Evolutionary conservation across 768 basidiomycete species (phyloP).

Genomic region (Hemileccinum impolitum): DNA sequence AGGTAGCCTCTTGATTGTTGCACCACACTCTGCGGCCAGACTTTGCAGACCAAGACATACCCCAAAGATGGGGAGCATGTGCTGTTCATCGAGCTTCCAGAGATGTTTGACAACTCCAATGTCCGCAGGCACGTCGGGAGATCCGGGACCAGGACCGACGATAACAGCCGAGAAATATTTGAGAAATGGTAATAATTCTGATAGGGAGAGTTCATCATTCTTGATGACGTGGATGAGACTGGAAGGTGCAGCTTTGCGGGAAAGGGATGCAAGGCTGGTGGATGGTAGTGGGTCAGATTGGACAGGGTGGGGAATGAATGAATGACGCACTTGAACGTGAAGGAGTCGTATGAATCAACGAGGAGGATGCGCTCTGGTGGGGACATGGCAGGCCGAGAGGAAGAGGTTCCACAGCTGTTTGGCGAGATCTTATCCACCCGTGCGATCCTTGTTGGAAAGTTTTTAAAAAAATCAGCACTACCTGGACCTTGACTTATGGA

Average conservation of each 20-base stretch:
- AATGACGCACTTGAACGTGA: constrained; percentile 76
- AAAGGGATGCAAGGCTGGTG: constrained; percentile 67
- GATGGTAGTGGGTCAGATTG: not conserved
- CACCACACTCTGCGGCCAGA: constrained; percentile 63
- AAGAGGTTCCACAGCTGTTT: not conserved
- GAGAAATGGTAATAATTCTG: constrained; percentile 52
- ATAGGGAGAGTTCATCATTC: constrained; percentile 58
- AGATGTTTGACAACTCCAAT: constrained; percentile 67
- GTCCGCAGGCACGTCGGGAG: constrained; percentile 58
- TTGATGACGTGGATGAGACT: constrained; percentile 67
- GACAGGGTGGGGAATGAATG: not conserved
- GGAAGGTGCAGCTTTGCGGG: constrained; percentile 57
- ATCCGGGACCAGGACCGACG: constrained; percentile 80
- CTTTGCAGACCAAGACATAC: constrained; percentile 85
- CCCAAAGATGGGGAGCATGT: constrained; percentile 70
- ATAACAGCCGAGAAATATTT: constrained; percentile 64
- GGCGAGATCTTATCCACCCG: not conserved
- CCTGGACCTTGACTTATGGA: too few species aligned
- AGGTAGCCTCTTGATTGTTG: constrained; percentile 50
- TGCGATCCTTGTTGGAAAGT: too few species aligned
- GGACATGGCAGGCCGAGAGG: constrained; percentile 23
- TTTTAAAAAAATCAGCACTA: too few species aligned
- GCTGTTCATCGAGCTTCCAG: constrained; percentile 56
- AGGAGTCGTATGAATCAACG: constrained; percentile 84
- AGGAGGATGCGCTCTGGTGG: constrained; percentile 54